phyloP scores from a whole-genome alignment of 2,329 filamentous ascomycete species.

The Xylariaceae sp. region DNA sequence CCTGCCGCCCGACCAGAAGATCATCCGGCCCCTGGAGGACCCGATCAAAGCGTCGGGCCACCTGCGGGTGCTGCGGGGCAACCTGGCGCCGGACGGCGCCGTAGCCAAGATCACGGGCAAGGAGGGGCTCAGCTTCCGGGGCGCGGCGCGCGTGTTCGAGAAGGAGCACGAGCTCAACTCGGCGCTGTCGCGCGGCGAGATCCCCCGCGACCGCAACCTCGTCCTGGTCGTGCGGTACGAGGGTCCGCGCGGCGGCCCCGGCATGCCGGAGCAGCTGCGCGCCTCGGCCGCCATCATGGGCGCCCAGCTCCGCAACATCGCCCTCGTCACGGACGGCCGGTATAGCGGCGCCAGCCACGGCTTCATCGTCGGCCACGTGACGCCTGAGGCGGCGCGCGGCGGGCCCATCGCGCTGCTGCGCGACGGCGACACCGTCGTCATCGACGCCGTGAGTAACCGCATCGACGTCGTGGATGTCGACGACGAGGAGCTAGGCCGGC shows the following conservation, averaged over 20 bases:
- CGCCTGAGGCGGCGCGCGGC: constrained; percentile 85
- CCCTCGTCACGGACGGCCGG: constrained; percentile 87
- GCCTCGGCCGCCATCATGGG: constrained; percentile 92
- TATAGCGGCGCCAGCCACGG: constrained; percentile 83
- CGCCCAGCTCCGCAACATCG: constrained; percentile 82
- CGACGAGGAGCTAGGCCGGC: constrained; percentile 69
- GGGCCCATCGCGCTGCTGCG: constrained; percentile 83
- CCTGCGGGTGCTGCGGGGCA: constrained; percentile 84
- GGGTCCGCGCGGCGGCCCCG: constrained; percentile 88
- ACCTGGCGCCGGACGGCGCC: constrained; percentile 83
- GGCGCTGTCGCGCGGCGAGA: constrained; percentile 68
- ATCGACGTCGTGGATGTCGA: constrained; percentile 67
- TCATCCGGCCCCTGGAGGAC: constrained; percentile 75
- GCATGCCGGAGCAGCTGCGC: constrained; percentile 94
- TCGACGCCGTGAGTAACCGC: constrained; percentile 79
- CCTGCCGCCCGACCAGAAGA: constrained; percentile 65
- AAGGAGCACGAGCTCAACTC: constrained; percentile 79
- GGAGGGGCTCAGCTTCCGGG: constrained; percentile 81
- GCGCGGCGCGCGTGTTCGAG: constrained; percentile 81
- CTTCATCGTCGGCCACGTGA: constrained; percentile 74
- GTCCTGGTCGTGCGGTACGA: constrained; percentile 93
- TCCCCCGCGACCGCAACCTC: constrained; percentile 76
- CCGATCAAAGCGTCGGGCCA: constrained; percentile 84
- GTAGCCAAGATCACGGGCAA: constrained; percentile 98
- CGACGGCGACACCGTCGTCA: constrained; percentile 82